Base-by-base conservation (phyloP, 2,329 filamentous ascomycete species). In the Paramyrothecium roridum region DNA sequence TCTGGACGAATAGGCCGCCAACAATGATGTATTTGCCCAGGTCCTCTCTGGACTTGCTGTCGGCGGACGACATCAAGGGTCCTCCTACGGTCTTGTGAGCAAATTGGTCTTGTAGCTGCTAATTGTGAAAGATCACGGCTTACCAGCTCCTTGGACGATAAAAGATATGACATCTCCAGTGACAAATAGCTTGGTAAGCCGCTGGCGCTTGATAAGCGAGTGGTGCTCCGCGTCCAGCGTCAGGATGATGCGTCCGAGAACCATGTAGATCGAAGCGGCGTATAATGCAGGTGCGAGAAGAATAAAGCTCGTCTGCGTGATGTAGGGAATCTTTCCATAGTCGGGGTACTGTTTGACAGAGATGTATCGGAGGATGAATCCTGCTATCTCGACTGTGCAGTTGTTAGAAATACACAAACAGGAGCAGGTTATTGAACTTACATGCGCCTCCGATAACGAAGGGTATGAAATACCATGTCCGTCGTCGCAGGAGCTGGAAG, bases 391-490 rank as follows among this genome's bases (percentile, higher is more conserved):
- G n/a, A n/a, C n/a, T n/a, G n/a, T n/a, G n/a, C n/a, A n/a, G n/a
- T n/a, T n/a, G n/a, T n/a, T n/a, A n/a, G n/a, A n/a, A n/a, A n/a
- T n/a, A n/a, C n/a, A n/a, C n/a, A n/a, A n/a, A n/a, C n/a, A n/a
- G n/a, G n/a, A n/a, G n/a, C n/a, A n/a, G n/a, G n/a, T n/a, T n/a
- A n/a, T n/a, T n/a, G n/a, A n/a, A 54, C 68, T 60, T 70, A 80
- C 77, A 77, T n/a, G 75, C 50, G 19, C 76, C 75, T 6, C 80
- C 80, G n/a, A 82, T 65, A 3, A 77, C 59, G 43, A 83, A 76
- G 0, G 80, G 75, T 2, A 78, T 74, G 61, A 80, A 75, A 63
- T 77, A 82, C 76, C 77, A 81, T 3, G 76, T 76, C 48, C 72
- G 66, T 1, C 68, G 65, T 46, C 62, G 63, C 33, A 75, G 34